phyloP scores from a whole-genome alignment of 768 basidiomycete genomes.

The Pleurotus djamor region DNA sequence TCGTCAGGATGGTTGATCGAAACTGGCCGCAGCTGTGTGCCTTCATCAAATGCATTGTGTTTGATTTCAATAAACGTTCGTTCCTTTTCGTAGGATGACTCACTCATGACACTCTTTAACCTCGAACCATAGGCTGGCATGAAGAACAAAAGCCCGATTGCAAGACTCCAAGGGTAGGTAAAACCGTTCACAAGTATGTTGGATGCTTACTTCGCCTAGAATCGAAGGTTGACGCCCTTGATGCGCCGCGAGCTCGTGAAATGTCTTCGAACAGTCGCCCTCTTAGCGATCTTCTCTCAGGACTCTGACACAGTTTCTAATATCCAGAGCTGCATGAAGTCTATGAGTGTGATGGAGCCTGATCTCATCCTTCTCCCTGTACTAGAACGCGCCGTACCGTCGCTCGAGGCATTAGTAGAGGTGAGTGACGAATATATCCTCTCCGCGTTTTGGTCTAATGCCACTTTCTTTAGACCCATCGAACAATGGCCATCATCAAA shows the following conservation, averaged over 20 bases:
- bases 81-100: not conserved
- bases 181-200: not conserved
- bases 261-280: slow-evolving; percentile 73
- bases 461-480: slow-evolving; percentile 56
- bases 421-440: slow-evolving; percentile 29
- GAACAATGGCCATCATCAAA: slow-evolving; percentile 84
- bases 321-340: slow-evolving; percentile 79
- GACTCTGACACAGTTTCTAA: slow-evolving; percentile 72
- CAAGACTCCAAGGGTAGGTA: slow-evolving; percentile 66
- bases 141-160: slow-evolving; percentile 77
- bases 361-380: slow-evolving; percentile 81
- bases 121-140: slow-evolving; percentile 56
- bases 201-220: slow-evolving; percentile 28
- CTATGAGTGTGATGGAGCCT: slow-evolving; percentile 82
- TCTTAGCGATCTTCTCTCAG: slow-evolving; percentile 91
- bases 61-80: slow-evolving; percentile 81
- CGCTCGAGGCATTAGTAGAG: slow-evolving; percentile 87
- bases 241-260: slow-evolving; percentile 88
- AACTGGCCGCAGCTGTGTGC: slow-evolving; percentile 56
- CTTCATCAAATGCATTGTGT: slow-evolving; percentile 82
- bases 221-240: slow-evolving; percentile 70
- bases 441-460: not conserved
- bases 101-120: slow-evolving; percentile 7
- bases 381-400: slow-evolving; percentile 80
- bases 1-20: not conserved